phyloP scores from a whole-genome alignment of 345 rosid species.

The Mangifera indica region DNA sequence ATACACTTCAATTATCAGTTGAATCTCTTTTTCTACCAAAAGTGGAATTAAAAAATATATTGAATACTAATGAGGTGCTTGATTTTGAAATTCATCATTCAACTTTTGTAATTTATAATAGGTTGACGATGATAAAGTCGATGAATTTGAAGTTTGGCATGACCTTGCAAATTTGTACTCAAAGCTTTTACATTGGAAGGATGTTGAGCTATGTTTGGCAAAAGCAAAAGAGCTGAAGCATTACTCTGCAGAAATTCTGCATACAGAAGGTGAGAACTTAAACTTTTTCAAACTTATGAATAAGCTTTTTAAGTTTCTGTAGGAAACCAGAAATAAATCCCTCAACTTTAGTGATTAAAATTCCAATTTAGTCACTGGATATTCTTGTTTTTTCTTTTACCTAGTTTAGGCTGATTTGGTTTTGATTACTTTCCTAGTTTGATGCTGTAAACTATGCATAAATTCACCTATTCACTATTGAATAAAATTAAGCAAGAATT shows the following conservation, averaged over 20 bases:
- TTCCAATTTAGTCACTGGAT: too few species aligned
- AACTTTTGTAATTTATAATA: constrained; percentile 23
- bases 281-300: constrained; percentile 19
- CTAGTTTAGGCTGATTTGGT: too few species aligned
- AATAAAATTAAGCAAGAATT: too few species aligned
- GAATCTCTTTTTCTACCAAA: background rate
- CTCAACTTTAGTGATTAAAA: background rate
- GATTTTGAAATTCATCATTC: constrained; percentile 5
- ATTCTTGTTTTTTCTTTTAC: too few species aligned
- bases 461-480: too few species aligned
- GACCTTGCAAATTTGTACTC: constrained; percentile 84
- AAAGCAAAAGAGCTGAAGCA: constrained; percentile 76
- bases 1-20: background rate
- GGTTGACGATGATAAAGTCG: constrained; percentile 61
- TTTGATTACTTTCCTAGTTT: too few species aligned
- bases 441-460: too few species aligned
- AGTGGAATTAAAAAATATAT: too few species aligned
- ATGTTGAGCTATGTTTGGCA: constrained; percentile 74
- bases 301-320: background rate
- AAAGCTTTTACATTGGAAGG: constrained; percentile 84
- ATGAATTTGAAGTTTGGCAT: constrained; percentile 93
- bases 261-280: constrained; percentile 68
- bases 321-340: background rate
- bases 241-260: constrained; percentile 66
- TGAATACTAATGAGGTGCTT: background rate